Conservation (phyloP, 2,329 filamentous ascomycete species). For the Salinomyces thailandicus region DNA sequence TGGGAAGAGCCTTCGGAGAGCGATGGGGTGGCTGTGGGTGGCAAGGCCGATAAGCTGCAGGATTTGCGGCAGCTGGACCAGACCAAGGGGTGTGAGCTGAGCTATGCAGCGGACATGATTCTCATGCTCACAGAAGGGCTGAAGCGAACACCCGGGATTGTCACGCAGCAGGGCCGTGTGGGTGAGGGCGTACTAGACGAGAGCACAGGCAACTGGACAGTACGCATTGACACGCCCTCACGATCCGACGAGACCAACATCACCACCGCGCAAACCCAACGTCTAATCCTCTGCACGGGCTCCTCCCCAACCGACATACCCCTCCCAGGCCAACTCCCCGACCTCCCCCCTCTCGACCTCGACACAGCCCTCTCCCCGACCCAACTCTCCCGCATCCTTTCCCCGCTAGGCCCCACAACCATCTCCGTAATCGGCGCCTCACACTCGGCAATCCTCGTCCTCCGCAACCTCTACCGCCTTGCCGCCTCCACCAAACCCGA, state of each 20-base stretch:
- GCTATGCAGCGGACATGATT: constrained; percentile 48
- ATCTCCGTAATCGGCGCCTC: constrained; percentile 52
- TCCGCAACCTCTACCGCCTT: constrained; percentile 50
- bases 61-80: constrained; percentile 44
- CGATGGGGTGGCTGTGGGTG: constrained; percentile 15
- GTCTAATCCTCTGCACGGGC: constrained; percentile 50
- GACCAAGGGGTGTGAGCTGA: constrained; percentile 47
- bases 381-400: constrained; percentile 33
- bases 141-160: constrained; percentile 29
- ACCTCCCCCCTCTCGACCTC: constrained; percentile 39
- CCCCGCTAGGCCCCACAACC: constrained; percentile 30
- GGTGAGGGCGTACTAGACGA: constrained; percentile 30
- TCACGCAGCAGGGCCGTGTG: constrained; percentile 31
- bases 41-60: constrained; percentile 43
- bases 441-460: constrained; percentile 52
- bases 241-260: constrained; percentile 18
- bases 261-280: constrained; percentile 27
- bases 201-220: constrained; percentile 28
- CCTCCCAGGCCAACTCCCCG: constrained; percentile 32
- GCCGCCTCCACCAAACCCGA: constrained; percentile 41
- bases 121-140: constrained; percentile 40
- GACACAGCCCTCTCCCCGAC: constrained; percentile 48
- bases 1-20: constrained; percentile 20
- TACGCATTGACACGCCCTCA: constrained; percentile 20
- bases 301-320: constrained; percentile 39